Base-by-base conservation (phyloP, 306 rosid genomes). In the Rosa multiflora region DNA sequence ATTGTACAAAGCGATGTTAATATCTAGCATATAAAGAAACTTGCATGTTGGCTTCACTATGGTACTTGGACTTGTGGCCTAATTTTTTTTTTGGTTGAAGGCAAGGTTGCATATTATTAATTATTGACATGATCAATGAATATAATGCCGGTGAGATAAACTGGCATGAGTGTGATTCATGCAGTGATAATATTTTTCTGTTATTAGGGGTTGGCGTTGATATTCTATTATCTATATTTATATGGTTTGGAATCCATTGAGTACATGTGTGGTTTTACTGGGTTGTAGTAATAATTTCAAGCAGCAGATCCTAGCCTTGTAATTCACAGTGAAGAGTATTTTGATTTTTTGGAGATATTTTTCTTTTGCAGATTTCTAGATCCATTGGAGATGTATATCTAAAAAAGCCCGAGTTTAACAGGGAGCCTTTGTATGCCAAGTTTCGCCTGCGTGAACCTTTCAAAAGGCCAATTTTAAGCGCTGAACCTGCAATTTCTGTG, bases 321-420 rank as follows among this genome's bases (percentile, higher is more conserved):
- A 12, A 10, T 32, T 73, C 18, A 18, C 17, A 32, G 5, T 72
- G 61, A n/a, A 14, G 42, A 6, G 40, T 64, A 32, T 64, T 29
- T 48, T 44, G 35, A 11, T 74, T 43, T 12, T 37, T 14, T 29
- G 13, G 9, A 13, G 8, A 14, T 35, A 51, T 49, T 37, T 70
- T 53, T 58, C 63, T 53, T 64, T 73, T 76, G 83, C 94, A 93
- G 98, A 37, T 93, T 70, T 93, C 97, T 59, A 89, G 97, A 81
- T 91, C 97, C 23, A 89, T 93, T 53, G 98, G 98, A 64, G 98
- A 93, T 23, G 84, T 82, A 46, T 93, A 93, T 85, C 86, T 93
- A 67, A 93, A 93, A 82, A 91, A 82, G 86, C 86, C 98, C 2
- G 97, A 93, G 78, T 93, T 91, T 82, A 93, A 93, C 89, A 84